Evolutionary conservation across 78 protist genomes (phyloP).

Genomic region (Salpingoeca rosetta): DNA sequence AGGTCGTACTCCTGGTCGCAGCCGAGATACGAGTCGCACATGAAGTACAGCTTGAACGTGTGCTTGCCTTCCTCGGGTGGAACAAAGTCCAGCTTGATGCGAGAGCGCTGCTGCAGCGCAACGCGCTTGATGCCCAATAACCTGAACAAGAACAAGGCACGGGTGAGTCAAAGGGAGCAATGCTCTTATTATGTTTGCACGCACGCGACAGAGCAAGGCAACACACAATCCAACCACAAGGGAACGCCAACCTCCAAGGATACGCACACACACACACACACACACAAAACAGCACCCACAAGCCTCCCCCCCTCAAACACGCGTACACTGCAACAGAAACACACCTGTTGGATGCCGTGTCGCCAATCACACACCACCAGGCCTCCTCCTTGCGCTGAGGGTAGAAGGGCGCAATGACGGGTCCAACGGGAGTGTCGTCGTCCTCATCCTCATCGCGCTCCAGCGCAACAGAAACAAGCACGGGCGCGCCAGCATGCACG

Average conservation of each 20-base stretch:
- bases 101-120: conserved; percentile 10
- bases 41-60: conserved; percentile 46
- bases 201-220: too few species aligned
- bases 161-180: not conserved
- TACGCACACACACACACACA: too few species aligned
- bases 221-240: too few species aligned
- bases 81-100: conserved; percentile 38
- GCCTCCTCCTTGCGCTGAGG: conserved; percentile 44
- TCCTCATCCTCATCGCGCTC: conserved; percentile 50
- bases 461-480: conserved; percentile 24
- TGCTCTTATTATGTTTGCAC: too few species aligned
- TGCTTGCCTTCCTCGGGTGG: conserved; percentile 51
- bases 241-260: too few species aligned
- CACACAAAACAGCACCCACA: not conserved
- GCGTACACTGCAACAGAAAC: not conserved
- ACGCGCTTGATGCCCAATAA: conserved; percentile 51
- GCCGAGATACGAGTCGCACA: conserved; percentile 77
- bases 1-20: conserved; percentile 56
- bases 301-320: not conserved
- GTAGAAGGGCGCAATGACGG: conserved; percentile 48
- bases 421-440: conserved; percentile 3
- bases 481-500: conserved; percentile 20
- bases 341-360: conserved; percentile 9
- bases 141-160: not conserved
- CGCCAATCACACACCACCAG: conserved; percentile 68